A percentile compares a stretch with the other conserved stretches of the same genome.
Evolutionary conservation across 2,329 filamentous ascomycete genomes (phyloP).

Genomic region (Monosporascus sp.): DNA sequence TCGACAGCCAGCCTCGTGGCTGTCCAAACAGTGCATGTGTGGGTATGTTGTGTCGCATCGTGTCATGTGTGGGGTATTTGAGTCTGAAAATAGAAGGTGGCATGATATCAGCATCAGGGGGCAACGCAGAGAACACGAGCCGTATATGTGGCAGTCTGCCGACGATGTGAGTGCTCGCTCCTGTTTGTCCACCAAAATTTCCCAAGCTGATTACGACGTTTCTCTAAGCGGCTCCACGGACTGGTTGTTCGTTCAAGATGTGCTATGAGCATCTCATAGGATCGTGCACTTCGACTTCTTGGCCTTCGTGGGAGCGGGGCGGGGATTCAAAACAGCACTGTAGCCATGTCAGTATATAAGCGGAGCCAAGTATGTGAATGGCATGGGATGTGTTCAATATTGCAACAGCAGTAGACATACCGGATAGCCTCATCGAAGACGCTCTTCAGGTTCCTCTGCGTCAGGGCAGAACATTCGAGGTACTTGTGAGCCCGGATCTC

Average conservation of each 20-base stretch:
- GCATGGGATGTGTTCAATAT: neutral
- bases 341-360: constrained; percentile 12
- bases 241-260: constrained; percentile 15
- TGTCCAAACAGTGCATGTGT: neutral
- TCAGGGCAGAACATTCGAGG: constrained; percentile 94
- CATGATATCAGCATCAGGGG: neutral
- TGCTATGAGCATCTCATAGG: constrained; percentile 41
- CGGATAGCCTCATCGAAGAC: constrained; percentile 98
- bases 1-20: neutral
- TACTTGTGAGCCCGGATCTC: constrained; percentile 97
- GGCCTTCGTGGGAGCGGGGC: constrained; percentile 51
- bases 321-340: constrained; percentile 69
- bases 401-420: constrained; percentile 49
- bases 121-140: neutral
- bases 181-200: too few species aligned
- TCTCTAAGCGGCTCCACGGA: constrained; percentile 19
- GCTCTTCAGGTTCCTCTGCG: constrained; percentile 94
- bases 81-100: too few species aligned
- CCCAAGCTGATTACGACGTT: constrained; percentile 22
- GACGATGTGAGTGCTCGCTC: neutral
- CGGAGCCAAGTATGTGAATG: neutral
- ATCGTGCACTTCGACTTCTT: constrained; percentile 67
- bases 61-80: neutral
- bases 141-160: neutral
- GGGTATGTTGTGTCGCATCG: neutral